Base-by-base conservation (phyloP, 768 basidiomycete species). In the Mycena belliarum region DNA sequence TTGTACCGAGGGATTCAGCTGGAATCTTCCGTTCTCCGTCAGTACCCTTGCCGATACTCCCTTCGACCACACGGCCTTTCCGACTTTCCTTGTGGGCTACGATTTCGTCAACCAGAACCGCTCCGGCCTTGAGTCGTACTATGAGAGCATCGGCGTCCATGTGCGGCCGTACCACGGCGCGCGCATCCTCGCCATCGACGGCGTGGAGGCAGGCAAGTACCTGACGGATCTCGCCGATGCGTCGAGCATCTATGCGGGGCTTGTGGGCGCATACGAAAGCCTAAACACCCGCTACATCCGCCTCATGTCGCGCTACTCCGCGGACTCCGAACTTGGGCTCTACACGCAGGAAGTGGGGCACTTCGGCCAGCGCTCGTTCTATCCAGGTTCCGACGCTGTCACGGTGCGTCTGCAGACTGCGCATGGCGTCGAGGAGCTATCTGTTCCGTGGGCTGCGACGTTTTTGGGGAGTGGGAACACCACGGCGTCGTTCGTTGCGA, bases 11-110 rank as follows among this genome's bases (percentile, higher is more conserved):
- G 52, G 57, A 0, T 64, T 61, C 49, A 64, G 57, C 43, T 64
- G 47, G 40, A 64, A 64, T 28, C 60, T 64, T 35, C 63, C 63
- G 18, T 64, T 64, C 49, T 64, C 63, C 7, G 59, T 64, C 16
- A 48, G 51, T 26, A 61, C 57, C 9, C 53, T 64, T 6, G 63
- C 63, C 15, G 28, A 52, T 1, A 52, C 55, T 4, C 60, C 63
- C 21, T 49, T 49, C 53, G 60, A 53, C 44, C 33, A 7, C 37
- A 32, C 53, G 8, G 57, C 60, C 32, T 46, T 50, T 45, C 60
- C 60, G 6, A 49, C 40, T 9, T 61, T 64, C 33, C 45, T 64
- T 24, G 40, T 37, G 49, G 57, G 55, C 52, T 61, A 61, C 21
- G 60, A 64, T 29, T 61, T 61, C 32, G 56, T 60, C 14, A 61